Conservation (phyloP, 1,284 basidiomycete genomes). For the Moesziomyces aphidis region DNA sequence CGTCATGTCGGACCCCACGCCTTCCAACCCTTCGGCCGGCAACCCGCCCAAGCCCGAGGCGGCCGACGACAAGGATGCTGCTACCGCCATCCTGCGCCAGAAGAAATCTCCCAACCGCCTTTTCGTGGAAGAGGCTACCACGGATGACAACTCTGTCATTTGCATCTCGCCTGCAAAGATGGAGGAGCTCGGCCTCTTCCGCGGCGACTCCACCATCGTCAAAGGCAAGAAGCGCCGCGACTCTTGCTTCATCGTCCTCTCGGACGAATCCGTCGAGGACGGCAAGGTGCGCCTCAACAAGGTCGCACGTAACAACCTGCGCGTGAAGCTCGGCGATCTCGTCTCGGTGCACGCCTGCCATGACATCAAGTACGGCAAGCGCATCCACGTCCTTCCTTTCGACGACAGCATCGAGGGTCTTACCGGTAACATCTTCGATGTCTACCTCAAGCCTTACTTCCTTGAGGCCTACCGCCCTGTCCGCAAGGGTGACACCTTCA, state of each 20-base stretch:
- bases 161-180: conserved; percentile 95
- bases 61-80: conserved; percentile 59
- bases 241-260: conserved; percentile 89
- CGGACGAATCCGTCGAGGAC: conserved; percentile 95
- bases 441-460: conserved; percentile 99
- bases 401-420: conserved; percentile 97
- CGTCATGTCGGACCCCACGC: conserved; percentile 47
- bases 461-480: conserved; percentile 97
- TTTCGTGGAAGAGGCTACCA: conserved; percentile 68
- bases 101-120: conserved; percentile 65
- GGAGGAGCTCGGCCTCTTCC: conserved; percentile 93
- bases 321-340: conserved; percentile 96
- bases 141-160: conserved; percentile 76
- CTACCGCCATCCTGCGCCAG: conserved; percentile 64
- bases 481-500: conserved; percentile 97
- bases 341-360: conserved; percentile 94
- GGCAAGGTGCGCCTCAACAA: conserved; percentile 97
- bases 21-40: conserved; percentile 30
- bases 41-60: conserved; percentile 25
- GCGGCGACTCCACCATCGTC: conserved; percentile 78
- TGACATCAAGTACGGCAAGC: conserved; percentile 99
- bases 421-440: conserved; percentile 98
- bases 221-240: conserved; percentile 92
- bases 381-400: conserved; percentile 95
- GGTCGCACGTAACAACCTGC: conserved; percentile 97